phyloP scores from a whole-genome alignment of 805 yeast species.

The Ascoidea rubescens region DNA sequence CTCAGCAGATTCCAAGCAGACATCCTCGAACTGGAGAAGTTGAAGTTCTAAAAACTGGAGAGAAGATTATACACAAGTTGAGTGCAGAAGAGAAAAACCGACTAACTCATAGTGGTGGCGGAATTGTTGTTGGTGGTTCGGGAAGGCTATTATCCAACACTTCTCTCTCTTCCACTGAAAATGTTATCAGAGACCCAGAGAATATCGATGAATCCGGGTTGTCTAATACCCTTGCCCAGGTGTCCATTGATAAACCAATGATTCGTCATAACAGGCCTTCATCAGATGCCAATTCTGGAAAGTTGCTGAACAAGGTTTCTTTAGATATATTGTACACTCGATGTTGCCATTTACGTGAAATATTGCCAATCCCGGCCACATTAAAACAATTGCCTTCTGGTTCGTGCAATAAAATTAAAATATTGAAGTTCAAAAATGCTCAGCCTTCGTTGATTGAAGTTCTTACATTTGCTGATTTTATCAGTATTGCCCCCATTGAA shows the following conservation, averaged over 20 bases:
- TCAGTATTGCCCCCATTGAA: constrained; percentile 72
- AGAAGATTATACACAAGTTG: constrained; percentile 37
- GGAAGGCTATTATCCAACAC: constrained; percentile 22
- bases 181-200: constrained; percentile 11
- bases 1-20: constrained; percentile 78
- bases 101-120: constrained; percentile 29
- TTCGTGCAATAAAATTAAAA: constrained; percentile 59
- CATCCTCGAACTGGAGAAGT: constrained; percentile 76
- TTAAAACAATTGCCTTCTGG: constrained; percentile 69
- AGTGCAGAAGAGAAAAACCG: constrained; percentile 39
- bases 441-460: constrained; percentile 81
- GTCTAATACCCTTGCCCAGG: constrained; percentile 18
- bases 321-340: constrained; percentile 74
- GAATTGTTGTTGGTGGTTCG: constrained; percentile 69
- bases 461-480: constrained; percentile 76
- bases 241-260: constrained; percentile 31
- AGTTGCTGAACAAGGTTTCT: constrained; percentile 8
- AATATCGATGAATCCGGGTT: constrained; percentile 22
- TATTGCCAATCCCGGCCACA: constrained; percentile 84
- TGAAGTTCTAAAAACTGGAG: constrained; percentile 40
- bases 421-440: constrained; percentile 70
- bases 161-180: constrained; percentile 1
- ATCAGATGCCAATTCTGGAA: constrained; percentile 7
- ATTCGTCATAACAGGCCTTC: constrained; percentile 19
- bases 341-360: constrained; percentile 87